These are phyloP conservation scores for Bacterosira constricta DNA, from an alignment of 108 stramenopile genomes.

Conservation along the genomic window DNA sequence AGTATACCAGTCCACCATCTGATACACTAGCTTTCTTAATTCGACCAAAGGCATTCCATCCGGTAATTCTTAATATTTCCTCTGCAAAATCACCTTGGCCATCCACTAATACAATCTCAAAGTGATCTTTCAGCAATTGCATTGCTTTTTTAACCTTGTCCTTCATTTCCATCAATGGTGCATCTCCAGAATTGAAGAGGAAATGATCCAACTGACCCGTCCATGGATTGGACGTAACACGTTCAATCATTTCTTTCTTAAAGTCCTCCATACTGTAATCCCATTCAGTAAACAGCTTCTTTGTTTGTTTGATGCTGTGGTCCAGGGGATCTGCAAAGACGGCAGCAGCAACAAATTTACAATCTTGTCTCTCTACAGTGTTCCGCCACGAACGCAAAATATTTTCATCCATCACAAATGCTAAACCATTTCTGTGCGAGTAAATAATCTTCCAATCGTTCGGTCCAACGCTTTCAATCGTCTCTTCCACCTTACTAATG, in stretches of 20 bases:
- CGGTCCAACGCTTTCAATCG: slow-evolving; percentile 13
- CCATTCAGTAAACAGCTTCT: slow-evolving; percentile 19
- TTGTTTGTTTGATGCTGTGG: slow-evolving; percentile 40
- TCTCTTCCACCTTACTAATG: background rate
- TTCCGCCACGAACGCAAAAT: slow-evolving; percentile 17
- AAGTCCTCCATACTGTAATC: slow-evolving; percentile 30
- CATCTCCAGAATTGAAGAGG: slow-evolving; percentile 25
- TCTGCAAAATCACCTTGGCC: slow-evolving; percentile 18
- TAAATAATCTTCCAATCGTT: slow-evolving; percentile 33
- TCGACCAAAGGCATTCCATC: slow-evolving; percentile 21
- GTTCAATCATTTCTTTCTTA: slow-evolving; percentile 7
- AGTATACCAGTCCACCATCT: slow-evolving; percentile 10
- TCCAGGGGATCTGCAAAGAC: slow-evolving; percentile 31
- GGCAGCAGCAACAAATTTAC: slow-evolving; percentile 27
- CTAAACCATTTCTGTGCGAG: slow-evolving; percentile 21
- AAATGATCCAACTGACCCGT: slow-evolving; percentile 48
- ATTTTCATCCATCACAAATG: slow-evolving; percentile 8
- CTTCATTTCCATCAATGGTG: slow-evolving; percentile 5
- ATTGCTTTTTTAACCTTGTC: slow-evolving; percentile 36
- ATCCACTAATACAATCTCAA: slow-evolving; percentile 39
- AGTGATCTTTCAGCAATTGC: slow-evolving; percentile 21
- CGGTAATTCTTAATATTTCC: slow-evolving; percentile 30
- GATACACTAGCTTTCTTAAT: background rate
- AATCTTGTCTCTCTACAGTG: slow-evolving; percentile 18
- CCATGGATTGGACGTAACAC: slow-evolving; percentile 9